Evolutionary conservation across 805 yeast species (phyloP), one percentile per base, ranked within the genome.

Genomic region (Saccharomycopsis sp.): DNA sequence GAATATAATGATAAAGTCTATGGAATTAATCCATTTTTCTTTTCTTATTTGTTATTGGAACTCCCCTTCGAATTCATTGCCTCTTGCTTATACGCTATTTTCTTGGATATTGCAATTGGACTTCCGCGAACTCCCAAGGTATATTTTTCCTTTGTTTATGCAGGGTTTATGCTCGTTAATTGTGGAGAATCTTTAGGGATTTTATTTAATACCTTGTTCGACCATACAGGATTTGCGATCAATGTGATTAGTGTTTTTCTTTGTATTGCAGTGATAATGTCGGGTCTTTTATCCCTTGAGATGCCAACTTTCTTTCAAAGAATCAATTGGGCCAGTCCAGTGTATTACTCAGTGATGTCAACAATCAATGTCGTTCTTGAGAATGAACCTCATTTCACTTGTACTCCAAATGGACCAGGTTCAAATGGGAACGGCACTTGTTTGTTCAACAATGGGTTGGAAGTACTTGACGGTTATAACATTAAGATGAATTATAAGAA

Each of bases 121-220:
- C 60, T 87, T 27, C 89, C 88, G 16, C 63, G 86, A 39, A 77
- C 78, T 1, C 73, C 79, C 0, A 75, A 67, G 1, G 74, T 82
- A 68, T 87, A 74, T 55, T 86, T 88, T 54, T 70, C 80, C 0
- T 66, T 80, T 53, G 70, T 77, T 17, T 76, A 77, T 51, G 68
- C 76, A 22, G 53, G 78, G 0, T 64, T 77, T 45, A 63, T 73
- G 21, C 70, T 78, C 20, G 72, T 80, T 14, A 77, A 79, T 51
- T 79, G 88, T 49, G 96, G 96, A 28, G 96, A 87, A 59, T 80
- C 90, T 4, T 65, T 87, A 26, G 96, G 96, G 0, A 83, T 87
- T 4, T 70, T 84, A 40, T 82, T 87, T 47, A 85, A 85, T 56
- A 79, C 89, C 3, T 53, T 82, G 1, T 80, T 87, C 55, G 63